Conservation (phyloP, 305 asterid species). For the Solanum hybrid region DNA sequence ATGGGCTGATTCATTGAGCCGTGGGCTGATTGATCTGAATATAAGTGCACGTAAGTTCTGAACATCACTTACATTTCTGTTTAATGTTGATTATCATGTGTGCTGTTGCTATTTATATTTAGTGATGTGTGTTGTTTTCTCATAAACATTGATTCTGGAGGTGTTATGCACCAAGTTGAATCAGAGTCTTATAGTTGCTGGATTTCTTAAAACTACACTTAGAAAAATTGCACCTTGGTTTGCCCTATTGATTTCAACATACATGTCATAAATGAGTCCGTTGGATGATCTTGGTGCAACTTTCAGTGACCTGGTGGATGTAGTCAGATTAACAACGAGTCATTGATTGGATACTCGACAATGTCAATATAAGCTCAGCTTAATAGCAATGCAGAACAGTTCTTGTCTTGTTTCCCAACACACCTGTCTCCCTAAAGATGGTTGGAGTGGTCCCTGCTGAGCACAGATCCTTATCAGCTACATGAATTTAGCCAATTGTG, state of each 20-base stretch:
- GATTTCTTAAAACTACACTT: neutral
- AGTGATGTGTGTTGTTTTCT: neutral
- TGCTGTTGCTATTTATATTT: neutral
- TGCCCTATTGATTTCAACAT: neutral
- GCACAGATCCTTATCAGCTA: neutral
- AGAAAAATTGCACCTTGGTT: neutral
- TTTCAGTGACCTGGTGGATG: neutral
- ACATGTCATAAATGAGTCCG: neutral
- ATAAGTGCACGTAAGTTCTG: slow-evolving; percentile 76
- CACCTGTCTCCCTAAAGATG: neutral
- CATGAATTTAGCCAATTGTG: neutral
- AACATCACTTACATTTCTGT: neutral
- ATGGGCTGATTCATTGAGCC: slow-evolving; percentile 49
- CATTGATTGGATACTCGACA: neutral
- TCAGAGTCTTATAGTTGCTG: neutral
- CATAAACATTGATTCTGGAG: neutral
- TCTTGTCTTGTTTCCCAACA: neutral
- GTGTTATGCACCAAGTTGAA: neutral
- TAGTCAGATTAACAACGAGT: neutral
- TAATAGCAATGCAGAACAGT: neutral
- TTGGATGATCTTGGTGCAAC: neutral
- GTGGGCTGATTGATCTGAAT: slow-evolving; percentile 44
- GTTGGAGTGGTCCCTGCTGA: neutral
- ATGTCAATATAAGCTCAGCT: neutral
- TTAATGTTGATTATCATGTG: neutral